phyloP scores from a whole-genome alignment of 148 eudicot species.

The Rhododendron henanense region DNA sequence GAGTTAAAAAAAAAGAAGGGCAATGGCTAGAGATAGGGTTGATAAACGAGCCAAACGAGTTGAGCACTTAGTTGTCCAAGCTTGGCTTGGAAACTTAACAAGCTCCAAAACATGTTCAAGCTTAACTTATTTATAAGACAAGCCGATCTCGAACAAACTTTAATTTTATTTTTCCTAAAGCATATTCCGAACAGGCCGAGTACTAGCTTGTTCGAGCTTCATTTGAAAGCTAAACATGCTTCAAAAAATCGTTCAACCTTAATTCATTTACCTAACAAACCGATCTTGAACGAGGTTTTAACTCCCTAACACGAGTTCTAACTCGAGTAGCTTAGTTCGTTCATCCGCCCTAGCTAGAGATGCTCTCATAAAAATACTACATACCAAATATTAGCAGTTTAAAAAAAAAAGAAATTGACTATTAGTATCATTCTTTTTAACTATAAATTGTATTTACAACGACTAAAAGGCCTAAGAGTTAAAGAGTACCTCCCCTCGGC shows the following conservation, averaged over 20 bases:
- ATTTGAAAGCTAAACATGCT: neutral
- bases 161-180: too few relatives aligned
- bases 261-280: neutral
- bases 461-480: neutral
- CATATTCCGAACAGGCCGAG: neutral
- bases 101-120: neutral
- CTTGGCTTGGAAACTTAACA: neutral
- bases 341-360: neutral
- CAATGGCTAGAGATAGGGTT: neutral
- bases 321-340: neutral
- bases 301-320: neutral
- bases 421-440: neutral
- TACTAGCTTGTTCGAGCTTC: neutral
- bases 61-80: neutral
- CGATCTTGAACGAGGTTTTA: neutral
- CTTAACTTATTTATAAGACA: neutral
- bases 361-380: neutral
- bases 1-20: neutral
- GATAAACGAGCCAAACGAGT: neutral
- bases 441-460: neutral
- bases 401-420: neutral
- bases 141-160: neutral
- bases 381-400: neutral
- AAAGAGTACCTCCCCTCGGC: conserved; percentile 40
- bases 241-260: neutral